phyloP scores from a whole-genome alignment of 1,139 yeast species.

The Candida tetrigidarum region DNA sequence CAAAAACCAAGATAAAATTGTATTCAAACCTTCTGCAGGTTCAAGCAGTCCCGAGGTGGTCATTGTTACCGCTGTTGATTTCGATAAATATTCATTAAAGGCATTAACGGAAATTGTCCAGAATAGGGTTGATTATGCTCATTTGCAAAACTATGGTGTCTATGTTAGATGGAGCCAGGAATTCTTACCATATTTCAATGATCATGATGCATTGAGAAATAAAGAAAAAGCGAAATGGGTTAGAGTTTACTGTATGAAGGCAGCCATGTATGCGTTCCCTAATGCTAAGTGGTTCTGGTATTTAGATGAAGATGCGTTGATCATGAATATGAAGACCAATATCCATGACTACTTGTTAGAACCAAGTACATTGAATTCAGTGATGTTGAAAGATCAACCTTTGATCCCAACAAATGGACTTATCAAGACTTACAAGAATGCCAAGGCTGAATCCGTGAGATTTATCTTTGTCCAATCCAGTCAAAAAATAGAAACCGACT shows the following conservation, averaged over 20 bases:
- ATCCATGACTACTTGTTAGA: slow-evolving; percentile 59
- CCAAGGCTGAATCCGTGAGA: slow-evolving; percentile 55
- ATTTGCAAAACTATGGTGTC: slow-evolving; percentile 71
- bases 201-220: slow-evolving; percentile 39
- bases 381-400: slow-evolving; percentile 68
- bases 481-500: slow-evolving; percentile 61
- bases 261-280: slow-evolving; percentile 89
- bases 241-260: slow-evolving; percentile 61
- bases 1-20: slow-evolving; percentile 66
- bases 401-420: slow-evolving; percentile 69
- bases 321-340: slow-evolving; percentile 67
- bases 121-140: slow-evolving; percentile 83
- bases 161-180: slow-evolving; percentile 86
- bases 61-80: slow-evolving; percentile 82
- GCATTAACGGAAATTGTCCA: slow-evolving; percentile 70
- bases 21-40: slow-evolving; percentile 45
- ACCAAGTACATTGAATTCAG: slow-evolving; percentile 58
- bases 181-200: slow-evolving; percentile 61
- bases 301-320: slow-evolving; percentile 72
- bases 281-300: slow-evolving; percentile 85
- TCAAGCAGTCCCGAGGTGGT: slow-evolving; percentile 67
- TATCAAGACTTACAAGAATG: slow-evolving; percentile 69
- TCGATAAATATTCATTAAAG: slow-evolving; percentile 63
- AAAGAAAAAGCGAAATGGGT: slow-evolving; percentile 58
- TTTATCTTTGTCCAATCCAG: slow-evolving; percentile 71